These are phyloP conservation scores for Salvia sclarea DNA, from an alignment of 305 asterid genomes.

Conservation along the genomic window DNA sequence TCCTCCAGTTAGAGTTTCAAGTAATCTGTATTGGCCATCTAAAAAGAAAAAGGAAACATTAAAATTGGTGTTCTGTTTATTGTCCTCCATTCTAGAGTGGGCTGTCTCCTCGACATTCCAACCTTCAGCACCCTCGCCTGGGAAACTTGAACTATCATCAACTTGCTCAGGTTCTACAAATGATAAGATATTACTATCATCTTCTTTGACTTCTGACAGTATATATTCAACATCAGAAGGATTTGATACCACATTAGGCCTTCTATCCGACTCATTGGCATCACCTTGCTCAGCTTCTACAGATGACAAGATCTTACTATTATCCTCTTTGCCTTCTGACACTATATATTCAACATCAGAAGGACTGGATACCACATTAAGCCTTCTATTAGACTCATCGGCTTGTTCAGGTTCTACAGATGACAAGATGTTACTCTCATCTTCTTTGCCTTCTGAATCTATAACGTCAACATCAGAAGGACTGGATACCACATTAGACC, in stretches of 20 bases:
- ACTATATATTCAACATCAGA: constrained; percentile 39
- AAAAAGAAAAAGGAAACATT: constrained; percentile 64
- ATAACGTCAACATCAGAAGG: constrained; percentile 41
- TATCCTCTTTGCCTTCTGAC: constrained; percentile 40
- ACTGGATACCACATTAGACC: constrained; percentile 34
- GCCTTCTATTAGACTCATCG: constrained; percentile 29
- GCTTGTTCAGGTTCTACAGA: constrained; percentile 39
- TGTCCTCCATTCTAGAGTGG: constrained; percentile 41
- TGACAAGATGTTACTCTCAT: constrained; percentile 39
- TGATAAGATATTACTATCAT: constrained; percentile 39
- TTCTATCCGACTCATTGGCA: neutral
- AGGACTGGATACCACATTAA: constrained; percentile 36
- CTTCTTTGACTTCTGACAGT: constrained; percentile 37
- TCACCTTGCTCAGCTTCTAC: constrained; percentile 31
- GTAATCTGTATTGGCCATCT: constrained; percentile 81
- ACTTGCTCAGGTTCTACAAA: constrained; percentile 34
- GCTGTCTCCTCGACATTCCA: constrained; percentile 36
- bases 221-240: constrained; percentile 42
- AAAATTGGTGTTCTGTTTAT: constrained; percentile 39
- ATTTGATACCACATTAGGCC: constrained; percentile 34
- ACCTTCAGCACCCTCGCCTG: constrained; percentile 36
- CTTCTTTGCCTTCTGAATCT: constrained; percentile 37
- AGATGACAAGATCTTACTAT: constrained; percentile 39
- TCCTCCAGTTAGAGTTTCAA: constrained; percentile 72
- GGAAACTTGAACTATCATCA: constrained; percentile 33